These are phyloP conservation scores for Boletus rubescentipes DNA, from an alignment of 768 basidiomycete genomes.

Conservation along the genomic window DNA sequence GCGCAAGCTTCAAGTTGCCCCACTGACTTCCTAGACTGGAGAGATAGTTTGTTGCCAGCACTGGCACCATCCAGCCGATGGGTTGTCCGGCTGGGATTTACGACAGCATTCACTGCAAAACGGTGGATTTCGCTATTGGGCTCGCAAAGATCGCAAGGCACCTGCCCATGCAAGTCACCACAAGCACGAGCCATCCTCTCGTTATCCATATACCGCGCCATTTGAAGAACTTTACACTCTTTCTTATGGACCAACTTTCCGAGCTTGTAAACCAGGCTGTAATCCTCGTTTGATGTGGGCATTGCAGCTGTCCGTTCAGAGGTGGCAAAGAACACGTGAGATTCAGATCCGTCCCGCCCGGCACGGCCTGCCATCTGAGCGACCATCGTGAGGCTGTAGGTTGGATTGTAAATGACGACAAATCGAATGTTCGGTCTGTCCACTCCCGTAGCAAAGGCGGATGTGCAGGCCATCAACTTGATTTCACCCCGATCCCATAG, in stretches of 20 bases:
- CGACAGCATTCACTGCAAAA: background rate
- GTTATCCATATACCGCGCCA: background rate
- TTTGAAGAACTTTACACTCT: background rate
- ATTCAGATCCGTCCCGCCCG: constrained; percentile 3
- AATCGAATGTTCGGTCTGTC: constrained; percentile 3
- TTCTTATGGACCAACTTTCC: background rate
- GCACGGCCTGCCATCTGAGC: constrained; percentile 9
- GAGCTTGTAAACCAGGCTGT: background rate
- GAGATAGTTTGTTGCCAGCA: background rate
- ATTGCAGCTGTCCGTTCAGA: background rate
- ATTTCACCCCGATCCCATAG: background rate
- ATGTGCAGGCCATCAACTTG: constrained; percentile 7
- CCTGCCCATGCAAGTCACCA: background rate
- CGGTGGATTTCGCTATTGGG: constrained; percentile 1
- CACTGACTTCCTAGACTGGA: background rate
- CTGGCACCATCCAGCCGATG: background rate
- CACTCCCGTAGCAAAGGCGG: constrained; percentile 4
- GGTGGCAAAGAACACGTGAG: constrained; percentile 4
- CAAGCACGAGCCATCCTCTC: background rate
- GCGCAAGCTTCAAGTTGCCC: background rate
- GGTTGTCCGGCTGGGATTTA: background rate
- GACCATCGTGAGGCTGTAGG: background rate
- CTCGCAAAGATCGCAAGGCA: constrained; percentile 4
- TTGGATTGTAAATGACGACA: background rate
- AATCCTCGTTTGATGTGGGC: background rate